phyloP scores from a whole-genome alignment of 257 asterid genomes.

The Ocimum tenuiflorum region DNA sequence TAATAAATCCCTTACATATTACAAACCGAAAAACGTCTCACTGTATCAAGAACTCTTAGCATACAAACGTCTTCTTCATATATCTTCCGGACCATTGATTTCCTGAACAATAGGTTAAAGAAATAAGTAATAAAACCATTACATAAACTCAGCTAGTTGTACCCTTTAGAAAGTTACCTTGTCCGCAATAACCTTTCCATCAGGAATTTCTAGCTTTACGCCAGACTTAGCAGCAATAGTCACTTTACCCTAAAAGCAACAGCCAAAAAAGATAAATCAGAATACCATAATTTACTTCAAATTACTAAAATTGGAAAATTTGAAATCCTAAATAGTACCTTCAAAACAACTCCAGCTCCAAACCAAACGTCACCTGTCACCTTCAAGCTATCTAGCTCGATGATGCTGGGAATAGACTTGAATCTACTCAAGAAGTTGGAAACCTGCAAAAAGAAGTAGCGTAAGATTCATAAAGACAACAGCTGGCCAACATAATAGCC shows the following conservation, averaged over 20 bases:
- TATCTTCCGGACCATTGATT: conserved; percentile 71
- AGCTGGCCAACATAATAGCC: neutral
- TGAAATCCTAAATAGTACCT: conserved; percentile 41
- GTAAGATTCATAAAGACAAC: conserved; percentile 1
- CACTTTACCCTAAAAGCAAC: conserved; percentile 62
- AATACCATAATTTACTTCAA: neutral
- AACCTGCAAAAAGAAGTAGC: conserved; percentile 36
- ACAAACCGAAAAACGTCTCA: too few species aligned
- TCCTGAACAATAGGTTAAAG: conserved; percentile 40
- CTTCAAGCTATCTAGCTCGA: conserved; percentile 80
- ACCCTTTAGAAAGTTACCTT: conserved; percentile 42
- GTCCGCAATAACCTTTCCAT: conserved; percentile 59
- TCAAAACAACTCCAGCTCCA: conserved; percentile 63
- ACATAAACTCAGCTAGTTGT: neutral
- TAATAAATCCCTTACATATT: too few species aligned
- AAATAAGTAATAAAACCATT: neutral
- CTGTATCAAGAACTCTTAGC: too few species aligned
- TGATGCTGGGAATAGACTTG: conserved; percentile 91
- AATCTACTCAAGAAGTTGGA: conserved; percentile 70
- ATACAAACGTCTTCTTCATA: conserved; percentile 22
- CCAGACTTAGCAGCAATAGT: conserved; percentile 65
- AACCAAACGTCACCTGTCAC: conserved; percentile 88
- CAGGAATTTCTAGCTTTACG: conserved; percentile 77
- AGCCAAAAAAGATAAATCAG: neutral
- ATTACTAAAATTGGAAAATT: neutral